Percentiles rank a stretch among this genome's conserved stretches.
These are phyloP conservation scores for Chrysoporthe deuterocubensis DNA, from an alignment of 2,329 filamentous ascomycete species.

Conservation along the genomic window DNA sequence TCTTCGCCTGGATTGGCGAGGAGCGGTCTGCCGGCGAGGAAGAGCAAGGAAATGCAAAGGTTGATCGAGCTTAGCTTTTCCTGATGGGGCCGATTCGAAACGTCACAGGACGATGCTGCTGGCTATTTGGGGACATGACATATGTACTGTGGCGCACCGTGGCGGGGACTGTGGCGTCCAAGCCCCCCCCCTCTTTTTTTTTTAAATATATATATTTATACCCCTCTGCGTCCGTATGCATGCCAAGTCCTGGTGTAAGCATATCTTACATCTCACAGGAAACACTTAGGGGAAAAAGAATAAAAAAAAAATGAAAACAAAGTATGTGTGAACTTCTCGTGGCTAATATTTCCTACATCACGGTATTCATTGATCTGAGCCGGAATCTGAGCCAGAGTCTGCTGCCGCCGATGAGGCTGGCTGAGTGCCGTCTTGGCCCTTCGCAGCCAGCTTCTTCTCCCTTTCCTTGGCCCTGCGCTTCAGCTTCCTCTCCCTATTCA, in stretches of 20 bases:
- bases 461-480: conserved; percentile 62
- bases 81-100: conserved; percentile 3
- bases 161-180: conserved; percentile 1
- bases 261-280: too few species aligned
- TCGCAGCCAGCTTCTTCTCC: conserved; percentile 50
- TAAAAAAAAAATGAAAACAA: not conserved
- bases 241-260: too few species aligned
- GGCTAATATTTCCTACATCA: not conserved
- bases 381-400: conserved; percentile 18
- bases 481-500: conserved; percentile 64
- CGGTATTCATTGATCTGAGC: not conserved
- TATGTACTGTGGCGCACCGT: not conserved
- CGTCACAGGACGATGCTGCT: not conserved
- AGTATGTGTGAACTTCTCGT: not conserved
- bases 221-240: too few species aligned
- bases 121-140: conserved; percentile 1
- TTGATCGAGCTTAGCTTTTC: not conserved
- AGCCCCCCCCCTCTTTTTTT: not conserved
- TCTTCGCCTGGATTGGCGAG: conserved; percentile 19
- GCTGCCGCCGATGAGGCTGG: conserved; percentile 9
- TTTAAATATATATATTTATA: too few species aligned
- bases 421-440: conserved; percentile 15
- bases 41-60: not conserved
- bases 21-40: conserved; percentile 3
- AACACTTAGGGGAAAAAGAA: not conserved